phyloP scores from a whole-genome alignment of 495 filamentous ascomycete genomes.

The Xylaria flabelliformis region DNA sequence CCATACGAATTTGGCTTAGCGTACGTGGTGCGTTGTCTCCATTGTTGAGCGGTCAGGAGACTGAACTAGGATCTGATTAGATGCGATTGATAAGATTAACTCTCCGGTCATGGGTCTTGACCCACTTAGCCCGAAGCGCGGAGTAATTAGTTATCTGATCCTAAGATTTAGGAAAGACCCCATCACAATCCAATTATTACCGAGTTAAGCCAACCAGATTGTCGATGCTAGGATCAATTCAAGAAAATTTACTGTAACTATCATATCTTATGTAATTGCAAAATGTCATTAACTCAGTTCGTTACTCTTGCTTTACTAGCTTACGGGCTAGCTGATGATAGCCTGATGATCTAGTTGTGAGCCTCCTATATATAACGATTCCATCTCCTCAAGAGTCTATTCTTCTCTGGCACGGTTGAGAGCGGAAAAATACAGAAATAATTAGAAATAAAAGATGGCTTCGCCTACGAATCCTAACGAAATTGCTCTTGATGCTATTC shows the following conservation, averaged over 20 bases:
- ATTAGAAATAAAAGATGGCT: constrained; percentile 1
- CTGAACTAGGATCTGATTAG: constrained; percentile 23
- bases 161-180: too few relatives aligned
- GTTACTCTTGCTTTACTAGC: neutral
- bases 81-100: constrained; percentile 27
- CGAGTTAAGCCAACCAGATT: neutral
- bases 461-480: neutral
- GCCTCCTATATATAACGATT: neutral
- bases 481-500: constrained; percentile 7
- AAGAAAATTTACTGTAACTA: neutral
- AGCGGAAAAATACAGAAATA: neutral
- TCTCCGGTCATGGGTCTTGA: neutral
- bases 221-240: neutral
- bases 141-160: constrained; percentile 5
- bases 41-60: neutral
- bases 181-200: neutral
- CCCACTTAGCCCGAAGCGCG: neutral
- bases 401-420: neutral
- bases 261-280: neutral
- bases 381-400: neutral
- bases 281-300: neutral
- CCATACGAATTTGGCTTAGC: neutral
- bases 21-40: neutral
- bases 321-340: neutral
- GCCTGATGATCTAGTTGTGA: neutral